Evolutionary conservation across 805 yeast species (phyloP), one percentile per base, ranked within the genome.

Genomic region (Sugiyamaella lignohabitans): DNA sequence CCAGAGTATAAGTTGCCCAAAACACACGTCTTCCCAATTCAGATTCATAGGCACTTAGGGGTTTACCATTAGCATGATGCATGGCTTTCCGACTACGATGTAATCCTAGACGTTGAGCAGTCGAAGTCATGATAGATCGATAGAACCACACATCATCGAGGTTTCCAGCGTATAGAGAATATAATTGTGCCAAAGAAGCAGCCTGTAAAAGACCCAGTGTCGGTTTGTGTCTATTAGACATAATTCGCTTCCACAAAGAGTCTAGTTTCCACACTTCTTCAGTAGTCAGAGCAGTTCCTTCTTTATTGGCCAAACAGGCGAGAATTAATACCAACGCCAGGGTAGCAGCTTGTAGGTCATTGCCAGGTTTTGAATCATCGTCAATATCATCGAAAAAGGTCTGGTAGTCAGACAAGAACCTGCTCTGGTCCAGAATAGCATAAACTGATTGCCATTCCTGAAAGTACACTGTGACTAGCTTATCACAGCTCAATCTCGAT

Each of bases 91-190:
- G 95, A 63, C 95, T 84, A 55, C 94, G 72, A 61, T 87, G 95
- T 39, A 88, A 69, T 55, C 96, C 76, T 45, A 88, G 67, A 56
- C 87, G 93, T 57, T 86, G 94, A 3, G 89, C 82, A 89, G 86
- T 84, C 22, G 87, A 80, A 10, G 83, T 78, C 5, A 83, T 80
- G 54, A 80, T 72, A 38, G 91, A 89, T 49, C 95, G 72, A 37
- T 84, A 70, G 45, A 82, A 83, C 66, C 87, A 87, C 50, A 87
- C 73, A 1, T 87, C 80, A 5, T 80, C 73, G 38, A 80, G 75
- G 61, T 84, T 88, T 17, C 95, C 94, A 4, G 76, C 76, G 34
- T 81, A 80, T 32, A 84, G 66, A 59, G 85, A 81, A 59, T 84
- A 85, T 48, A 83, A 76, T 21, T 84, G 67, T 2, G 89, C 80